phyloP scores from a whole-genome alignment of 2,329 filamentous ascomycete species.

The Botryotinia convoluta region DNA sequence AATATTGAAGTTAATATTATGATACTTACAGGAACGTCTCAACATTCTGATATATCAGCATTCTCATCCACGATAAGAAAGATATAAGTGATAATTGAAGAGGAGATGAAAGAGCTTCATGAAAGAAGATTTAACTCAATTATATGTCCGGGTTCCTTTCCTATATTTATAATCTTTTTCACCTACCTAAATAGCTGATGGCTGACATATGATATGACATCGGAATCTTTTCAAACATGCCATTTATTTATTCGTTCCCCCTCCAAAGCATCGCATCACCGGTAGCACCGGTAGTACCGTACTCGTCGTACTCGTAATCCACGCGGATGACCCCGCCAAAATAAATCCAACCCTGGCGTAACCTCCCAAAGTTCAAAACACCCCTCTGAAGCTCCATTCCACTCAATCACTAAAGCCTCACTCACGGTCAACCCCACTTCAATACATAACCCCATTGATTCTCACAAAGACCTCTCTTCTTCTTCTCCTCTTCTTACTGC shows the following conservation, averaged over 20 bases:
- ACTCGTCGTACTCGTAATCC: background rate
- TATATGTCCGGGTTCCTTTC: background rate
- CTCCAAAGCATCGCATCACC: background rate
- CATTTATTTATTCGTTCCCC: background rate
- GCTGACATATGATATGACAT: background rate
- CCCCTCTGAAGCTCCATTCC: background rate
- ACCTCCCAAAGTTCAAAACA: background rate
- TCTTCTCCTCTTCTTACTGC: background rate
- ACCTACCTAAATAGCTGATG: background rate
- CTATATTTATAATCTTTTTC: background rate
- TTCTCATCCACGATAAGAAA: background rate
- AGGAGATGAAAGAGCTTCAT: background rate
- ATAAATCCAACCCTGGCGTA: background rate
- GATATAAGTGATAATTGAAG: background rate
- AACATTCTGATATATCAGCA: background rate
- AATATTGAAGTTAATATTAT: background rate
- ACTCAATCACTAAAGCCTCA: background rate
- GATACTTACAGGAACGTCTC: background rate
- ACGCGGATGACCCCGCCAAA: slow-evolving; percentile 1
- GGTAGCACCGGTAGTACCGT: background rate
- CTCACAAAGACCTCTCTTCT: background rate
- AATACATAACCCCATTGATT: background rate
- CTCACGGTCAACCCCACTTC: background rate
- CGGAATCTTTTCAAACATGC: background rate
- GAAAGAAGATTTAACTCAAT: background rate